These are phyloP conservation scores for Cephalotrichum gorgonifer DNA, from an alignment of 2,329 filamentous ascomycete species.

Conservation along the genomic window DNA sequence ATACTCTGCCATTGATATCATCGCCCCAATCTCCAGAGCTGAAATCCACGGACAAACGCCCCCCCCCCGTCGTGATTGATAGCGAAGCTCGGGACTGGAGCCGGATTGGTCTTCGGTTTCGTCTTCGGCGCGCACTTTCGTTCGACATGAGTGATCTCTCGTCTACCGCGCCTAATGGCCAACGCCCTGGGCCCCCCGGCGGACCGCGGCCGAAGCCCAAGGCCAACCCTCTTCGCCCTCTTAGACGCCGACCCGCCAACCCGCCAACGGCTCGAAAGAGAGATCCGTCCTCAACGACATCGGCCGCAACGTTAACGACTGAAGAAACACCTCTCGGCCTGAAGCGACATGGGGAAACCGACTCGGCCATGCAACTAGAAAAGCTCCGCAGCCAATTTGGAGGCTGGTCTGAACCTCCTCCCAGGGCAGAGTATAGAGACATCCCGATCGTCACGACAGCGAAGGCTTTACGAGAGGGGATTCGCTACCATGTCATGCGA, in stretches of 20 bases:
- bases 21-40: no score
- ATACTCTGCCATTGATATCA: no score
- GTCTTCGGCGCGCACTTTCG: neutral
- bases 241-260: slow-evolving; percentile 6
- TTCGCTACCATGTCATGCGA: slow-evolving; percentile 82
- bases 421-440: slow-evolving; percentile 36
- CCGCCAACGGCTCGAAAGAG: slow-evolving; percentile 4
- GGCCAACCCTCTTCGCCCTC: slow-evolving; percentile 5
- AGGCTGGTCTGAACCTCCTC: slow-evolving; percentile 47
- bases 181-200: neutral
- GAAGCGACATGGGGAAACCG: slow-evolving; percentile 15
- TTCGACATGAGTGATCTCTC: slow-evolving; percentile 33
- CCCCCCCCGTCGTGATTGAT: no score
- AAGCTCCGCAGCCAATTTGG: slow-evolving; percentile 34
- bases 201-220: neutral
- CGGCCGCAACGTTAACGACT: slow-evolving; percentile 3
- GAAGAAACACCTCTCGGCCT: slow-evolving; percentile 14
- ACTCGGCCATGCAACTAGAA: slow-evolving; percentile 17
- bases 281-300: neutral
- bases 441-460: slow-evolving; percentile 75
- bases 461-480: slow-evolving; percentile 63
- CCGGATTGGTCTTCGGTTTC: no score
- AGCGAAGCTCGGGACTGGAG: no score
- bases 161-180: slow-evolving; percentile 14
- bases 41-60: no score